Percentiles rank a stretch among this genome's conserved stretches.
Evolutionary conservation across 495 filamentous ascomycete genomes (phyloP).

Genomic region (Talaromyces liani): DNA sequence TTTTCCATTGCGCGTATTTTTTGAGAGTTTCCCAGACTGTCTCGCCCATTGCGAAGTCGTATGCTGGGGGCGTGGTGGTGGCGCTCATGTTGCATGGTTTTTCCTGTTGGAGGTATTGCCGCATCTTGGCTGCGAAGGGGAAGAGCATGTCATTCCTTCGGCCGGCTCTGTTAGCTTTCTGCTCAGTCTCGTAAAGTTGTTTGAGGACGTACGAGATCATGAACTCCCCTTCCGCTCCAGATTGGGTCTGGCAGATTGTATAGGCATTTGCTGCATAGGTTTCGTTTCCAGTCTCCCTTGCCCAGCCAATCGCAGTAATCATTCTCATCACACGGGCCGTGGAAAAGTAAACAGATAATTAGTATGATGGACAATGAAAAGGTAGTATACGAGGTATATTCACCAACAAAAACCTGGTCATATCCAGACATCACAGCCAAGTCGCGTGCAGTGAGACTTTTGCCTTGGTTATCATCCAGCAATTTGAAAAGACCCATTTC

Average conservation of each 20-base stretch:
- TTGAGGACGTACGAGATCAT: not conserved
- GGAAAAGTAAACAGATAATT: too few relatives aligned
- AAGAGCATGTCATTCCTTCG: not conserved
- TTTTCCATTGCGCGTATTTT: too few relatives aligned
- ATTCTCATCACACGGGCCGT: constrained; percentile 1
- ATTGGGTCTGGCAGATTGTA: not conserved
- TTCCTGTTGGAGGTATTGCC: not conserved
- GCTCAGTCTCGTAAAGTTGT: not conserved
- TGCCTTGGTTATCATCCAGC: not conserved
- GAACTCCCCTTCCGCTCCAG: not conserved
- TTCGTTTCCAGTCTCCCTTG: not conserved
- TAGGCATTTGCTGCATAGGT: not conserved
- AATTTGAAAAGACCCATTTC: too few relatives aligned
- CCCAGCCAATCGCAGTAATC: not conserved
- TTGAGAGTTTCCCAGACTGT: not conserved
- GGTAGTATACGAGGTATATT: not conserved
- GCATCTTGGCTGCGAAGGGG: not conserved
- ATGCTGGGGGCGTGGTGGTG: not conserved
- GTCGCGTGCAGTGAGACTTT: not conserved
- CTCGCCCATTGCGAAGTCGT: constrained; percentile 1
- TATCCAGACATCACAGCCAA: constrained; percentile 2
- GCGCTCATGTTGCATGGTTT: not conserved
- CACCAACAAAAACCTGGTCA: not conserved
- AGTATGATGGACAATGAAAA: not conserved
- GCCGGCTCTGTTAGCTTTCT: not conserved